A percentile compares a stretch with the other conserved stretches of the same genome.
These are phyloP conservation scores for Excoecaria cochinchinensis DNA, from an alignment of 345 rosid genomes.

Conservation along the genomic window DNA sequence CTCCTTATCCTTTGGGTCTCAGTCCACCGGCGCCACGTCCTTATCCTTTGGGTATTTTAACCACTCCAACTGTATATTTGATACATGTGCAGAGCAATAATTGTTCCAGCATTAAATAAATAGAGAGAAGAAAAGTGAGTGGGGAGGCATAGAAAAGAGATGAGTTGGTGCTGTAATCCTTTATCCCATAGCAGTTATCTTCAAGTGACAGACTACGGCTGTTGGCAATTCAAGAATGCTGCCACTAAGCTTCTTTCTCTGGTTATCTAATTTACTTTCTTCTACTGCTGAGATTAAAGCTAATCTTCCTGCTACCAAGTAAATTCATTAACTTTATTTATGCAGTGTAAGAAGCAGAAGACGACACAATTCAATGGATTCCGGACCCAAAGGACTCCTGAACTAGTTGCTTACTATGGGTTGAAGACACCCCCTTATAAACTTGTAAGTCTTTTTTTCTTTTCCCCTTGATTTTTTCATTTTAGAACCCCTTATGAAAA, in stretches of 20 bases:
- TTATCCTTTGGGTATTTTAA: too few species aligned
- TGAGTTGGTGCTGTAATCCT: constrained; percentile 4
- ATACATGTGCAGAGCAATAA: too few species aligned
- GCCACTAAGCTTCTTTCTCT: neutral
- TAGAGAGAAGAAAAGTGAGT: too few species aligned
- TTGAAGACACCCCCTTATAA: constrained; percentile 84
- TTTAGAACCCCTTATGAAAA: neutral
- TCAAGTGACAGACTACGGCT: neutral
- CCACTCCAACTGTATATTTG: too few species aligned
- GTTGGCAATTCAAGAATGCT: neutral
- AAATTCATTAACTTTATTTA: neutral
- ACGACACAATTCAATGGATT: constrained; percentile 34
- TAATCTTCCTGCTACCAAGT: too few species aligned
- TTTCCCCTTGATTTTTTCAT: neutral
- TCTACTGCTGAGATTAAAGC: too few species aligned
- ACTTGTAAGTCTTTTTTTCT: constrained; percentile 50
- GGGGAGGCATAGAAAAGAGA: neutral
- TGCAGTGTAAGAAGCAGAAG: constrained; percentile 36
- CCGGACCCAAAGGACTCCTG: constrained; percentile 32
- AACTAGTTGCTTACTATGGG: constrained; percentile 64
- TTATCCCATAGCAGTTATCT: constrained; percentile 3
- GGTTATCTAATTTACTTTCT: neutral
- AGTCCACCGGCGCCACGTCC: too few species aligned
- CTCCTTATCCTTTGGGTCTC: too few species aligned
- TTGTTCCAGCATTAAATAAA: too few species aligned